Conservation (phyloP, 1,284 basidiomycete species). For the Cryptococcus depauperatus region DNA sequence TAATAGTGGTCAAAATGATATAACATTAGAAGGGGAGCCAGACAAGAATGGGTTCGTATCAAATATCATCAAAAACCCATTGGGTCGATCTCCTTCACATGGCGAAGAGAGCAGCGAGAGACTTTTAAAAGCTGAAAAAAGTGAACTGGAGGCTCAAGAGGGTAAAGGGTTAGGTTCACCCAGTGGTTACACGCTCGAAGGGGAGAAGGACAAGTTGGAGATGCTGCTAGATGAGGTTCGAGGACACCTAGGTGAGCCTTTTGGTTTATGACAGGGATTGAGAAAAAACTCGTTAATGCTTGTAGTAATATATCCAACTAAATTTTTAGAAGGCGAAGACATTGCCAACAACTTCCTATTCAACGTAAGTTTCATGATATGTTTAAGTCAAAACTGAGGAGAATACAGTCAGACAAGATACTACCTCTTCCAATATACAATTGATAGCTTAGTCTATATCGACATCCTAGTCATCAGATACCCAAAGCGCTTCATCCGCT, state of each 20-base stretch:
- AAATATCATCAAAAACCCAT: conserved; percentile 20
- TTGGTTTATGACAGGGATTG: no score
- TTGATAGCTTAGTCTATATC: no score
- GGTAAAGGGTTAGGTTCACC: conserved; percentile 47
- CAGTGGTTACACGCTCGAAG: conserved; percentile 64
- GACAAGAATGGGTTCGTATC: conserved; percentile 3
- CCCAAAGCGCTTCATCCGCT: no score
- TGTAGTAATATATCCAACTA: conserved; percentile 67
- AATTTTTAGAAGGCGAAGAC: conserved; percentile 80
- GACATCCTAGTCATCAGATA: no score
- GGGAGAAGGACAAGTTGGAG: conserved; percentile 85
- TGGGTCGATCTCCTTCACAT: conserved; percentile 1
- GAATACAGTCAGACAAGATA: conserved; percentile 55
- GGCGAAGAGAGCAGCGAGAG: background rate
- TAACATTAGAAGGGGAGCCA: background rate
- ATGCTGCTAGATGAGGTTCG: conserved; percentile 61
- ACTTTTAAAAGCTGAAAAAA: background rate
- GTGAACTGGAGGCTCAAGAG: conserved; percentile 1
- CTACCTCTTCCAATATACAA: conserved; percentile 46
- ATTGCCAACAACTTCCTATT: conserved; percentile 82
- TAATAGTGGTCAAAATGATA: conserved; percentile 39
- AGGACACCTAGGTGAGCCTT: conserved; percentile 68
- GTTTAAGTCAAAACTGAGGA: conserved; percentile 1
- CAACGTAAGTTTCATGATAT: conserved; percentile 48
- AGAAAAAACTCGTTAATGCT: no score